A percentile compares a stretch with the other conserved stretches of the same genome.
These are phyloP conservation scores for Ustilago esculenta DNA, from an alignment of 1,284 basidiomycete species.

Conservation along the genomic window DNA sequence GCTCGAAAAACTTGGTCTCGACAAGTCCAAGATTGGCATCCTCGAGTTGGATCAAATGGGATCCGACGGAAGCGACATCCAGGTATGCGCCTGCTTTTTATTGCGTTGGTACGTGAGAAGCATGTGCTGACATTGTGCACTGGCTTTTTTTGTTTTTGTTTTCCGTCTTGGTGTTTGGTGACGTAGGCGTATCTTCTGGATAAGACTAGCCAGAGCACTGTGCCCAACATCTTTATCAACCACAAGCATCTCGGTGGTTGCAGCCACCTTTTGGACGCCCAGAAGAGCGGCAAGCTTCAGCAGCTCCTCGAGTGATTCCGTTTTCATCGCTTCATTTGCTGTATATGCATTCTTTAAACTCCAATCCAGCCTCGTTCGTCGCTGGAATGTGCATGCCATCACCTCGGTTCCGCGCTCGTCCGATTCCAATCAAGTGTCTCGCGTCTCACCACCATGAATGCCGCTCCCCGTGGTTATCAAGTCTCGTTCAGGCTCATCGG, in stretches of 20 bases:
- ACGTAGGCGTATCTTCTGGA: conserved; percentile 65
- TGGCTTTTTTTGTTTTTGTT: too few species aligned
- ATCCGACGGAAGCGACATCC: conserved; percentile 61
- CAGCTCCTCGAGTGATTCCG: conserved; percentile 49
- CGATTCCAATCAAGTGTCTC: too few species aligned
- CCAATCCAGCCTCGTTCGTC: too few species aligned
- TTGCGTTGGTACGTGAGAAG: too few species aligned
- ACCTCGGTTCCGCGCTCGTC: too few species aligned
- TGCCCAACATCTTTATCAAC: conserved; percentile 69
- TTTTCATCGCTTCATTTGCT: background rate
- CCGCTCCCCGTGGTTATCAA: too few species aligned
- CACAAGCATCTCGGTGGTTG: conserved; percentile 67
- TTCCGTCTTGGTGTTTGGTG: background rate
- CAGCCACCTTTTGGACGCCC: conserved; percentile 54
- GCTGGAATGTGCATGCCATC: too few species aligned
- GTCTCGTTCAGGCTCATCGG: too few species aligned
- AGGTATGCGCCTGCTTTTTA: conserved; percentile 24
- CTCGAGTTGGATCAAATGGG: conserved; percentile 67
- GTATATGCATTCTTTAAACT: too few species aligned
- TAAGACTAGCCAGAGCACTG: conserved; percentile 69
- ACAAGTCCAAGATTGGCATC: conserved; percentile 60
- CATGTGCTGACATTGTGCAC: too few species aligned
- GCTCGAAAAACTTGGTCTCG: conserved; percentile 61
- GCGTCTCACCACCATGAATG: too few species aligned
- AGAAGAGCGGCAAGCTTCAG: conserved; percentile 65